Evolutionary conservation across 345 rosid genomes (phyloP), one percentile per base, ranked within the genome.

Genomic region (Salix brachista): DNA sequence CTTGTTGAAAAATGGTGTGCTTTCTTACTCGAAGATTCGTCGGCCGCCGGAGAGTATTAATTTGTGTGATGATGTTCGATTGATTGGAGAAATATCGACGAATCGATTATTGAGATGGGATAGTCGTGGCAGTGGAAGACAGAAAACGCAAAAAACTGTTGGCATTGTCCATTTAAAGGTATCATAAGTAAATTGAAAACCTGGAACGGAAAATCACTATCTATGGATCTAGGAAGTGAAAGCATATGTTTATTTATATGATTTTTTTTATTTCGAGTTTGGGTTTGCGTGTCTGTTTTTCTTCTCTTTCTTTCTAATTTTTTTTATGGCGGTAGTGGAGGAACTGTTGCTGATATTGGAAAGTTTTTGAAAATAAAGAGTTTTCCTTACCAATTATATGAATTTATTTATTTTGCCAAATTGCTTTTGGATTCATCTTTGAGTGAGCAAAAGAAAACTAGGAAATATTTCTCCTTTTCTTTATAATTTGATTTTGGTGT

Each of bases 101-200:
- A 80, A 75, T 77, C 87, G 94, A 83, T 83, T 86, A 10, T 76
- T 91, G 32, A 81, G 93, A 75, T 84, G 80, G 83, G 86, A 91
- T 70, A 84, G 86, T 77, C 82, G 87, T 69, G 86, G 89, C 76
- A 37, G 44, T 30, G 23, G 70, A 17, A 42, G 71, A 69, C 85
- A 90, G 87, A 91, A 89, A 77, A 90, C 83, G 26, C 88, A 77
- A 44, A 93, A 90, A 81, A 83, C 84, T 62, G 90, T 87, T 80
- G 97, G 96, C 91, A 88, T 90, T 86, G 97, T 91, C 80, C 96
- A 86, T 75, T 84, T 93, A 30, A 91, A 93, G 99, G 99, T 95
- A 89, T 34, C 14, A 32, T 14, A 6, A 18, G 21, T 8, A 42
- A 32, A 30, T 32, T n/a, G 6, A 9, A 18, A 32, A 17, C 7